Percentiles rank a stretch among this genome's conserved stretches.
Conservation (phyloP, 2,329 filamentous ascomycete genomes). For the Microcyclospora tardicrescens region DNA sequence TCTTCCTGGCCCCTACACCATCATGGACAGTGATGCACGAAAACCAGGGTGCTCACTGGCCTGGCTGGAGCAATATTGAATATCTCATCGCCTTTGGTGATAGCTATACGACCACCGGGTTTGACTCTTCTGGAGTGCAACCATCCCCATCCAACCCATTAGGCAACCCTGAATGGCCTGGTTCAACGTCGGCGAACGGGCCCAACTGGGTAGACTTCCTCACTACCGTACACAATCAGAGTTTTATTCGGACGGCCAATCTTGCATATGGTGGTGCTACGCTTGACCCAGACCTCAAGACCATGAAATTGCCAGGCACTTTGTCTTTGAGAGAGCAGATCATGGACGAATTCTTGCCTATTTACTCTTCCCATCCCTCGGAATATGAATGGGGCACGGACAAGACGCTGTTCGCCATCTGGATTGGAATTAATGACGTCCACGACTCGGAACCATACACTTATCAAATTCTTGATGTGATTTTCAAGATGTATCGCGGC, state of each 20-base stretch:
- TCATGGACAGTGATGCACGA: no score
- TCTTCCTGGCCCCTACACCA: no score
- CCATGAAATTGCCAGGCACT: conserved; percentile 37
- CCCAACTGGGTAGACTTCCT: conserved; percentile 45
- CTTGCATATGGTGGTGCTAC: conserved; percentile 37
- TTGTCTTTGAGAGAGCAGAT: conserved; percentile 42
- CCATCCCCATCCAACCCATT: conserved; percentile 44
- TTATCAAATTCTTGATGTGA: conserved; percentile 19
- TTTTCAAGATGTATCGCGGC: conserved; percentile 26
- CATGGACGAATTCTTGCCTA: conserved; percentile 28
- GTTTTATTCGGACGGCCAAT: conserved; percentile 38
- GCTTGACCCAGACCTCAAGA: conserved; percentile 35
- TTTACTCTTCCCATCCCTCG: conserved; percentile 16
- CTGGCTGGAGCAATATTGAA: no score
- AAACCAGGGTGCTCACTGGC: no score
- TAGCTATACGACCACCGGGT: conserved; percentile 39
- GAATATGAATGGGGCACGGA: conserved; percentile 27
- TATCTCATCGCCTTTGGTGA: no score
- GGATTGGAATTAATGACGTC: conserved; percentile 45
- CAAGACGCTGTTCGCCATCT: conserved; percentile 27
- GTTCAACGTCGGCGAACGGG: conserved; percentile 25
- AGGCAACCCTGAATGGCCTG: conserved; percentile 46
- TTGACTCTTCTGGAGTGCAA: conserved; percentile 39
- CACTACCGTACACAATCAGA: conserved; percentile 32
- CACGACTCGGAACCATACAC: conserved; percentile 31